These are phyloP conservation scores for Udeniomyces megalosporus DNA, from an alignment of 768 basidiomycete genomes.

Conservation along the genomic window DNA sequence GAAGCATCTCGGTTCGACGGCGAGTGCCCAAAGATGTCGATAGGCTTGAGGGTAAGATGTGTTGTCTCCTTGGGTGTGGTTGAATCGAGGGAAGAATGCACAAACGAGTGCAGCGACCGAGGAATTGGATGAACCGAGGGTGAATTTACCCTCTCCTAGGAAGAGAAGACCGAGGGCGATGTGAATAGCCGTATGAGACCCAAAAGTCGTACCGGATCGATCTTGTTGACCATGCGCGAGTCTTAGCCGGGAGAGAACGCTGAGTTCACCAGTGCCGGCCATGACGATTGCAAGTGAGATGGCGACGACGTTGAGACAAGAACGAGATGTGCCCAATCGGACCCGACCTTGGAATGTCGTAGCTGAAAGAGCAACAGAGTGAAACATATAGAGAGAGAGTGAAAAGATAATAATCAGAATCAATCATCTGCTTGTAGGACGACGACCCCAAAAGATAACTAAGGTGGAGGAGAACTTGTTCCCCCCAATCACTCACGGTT, in stretches of 20 bases:
- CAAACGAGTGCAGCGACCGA: slow-evolving; percentile 78
- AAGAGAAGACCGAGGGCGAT: slow-evolving; percentile 81
- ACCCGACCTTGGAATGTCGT: slow-evolving; percentile 74
- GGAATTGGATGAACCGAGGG: slow-evolving; percentile 77
- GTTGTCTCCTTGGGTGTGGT: slow-evolving; percentile 65
- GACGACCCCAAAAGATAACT: background rate
- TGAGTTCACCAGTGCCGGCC: slow-evolving; percentile 92
- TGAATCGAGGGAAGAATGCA: slow-evolving; percentile 82
- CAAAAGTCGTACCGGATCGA: slow-evolving; percentile 40
- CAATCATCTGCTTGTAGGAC: background rate
- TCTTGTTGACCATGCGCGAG: slow-evolving; percentile 74
- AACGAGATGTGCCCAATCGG: slow-evolving; percentile 67
- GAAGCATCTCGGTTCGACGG: slow-evolving; percentile 83
- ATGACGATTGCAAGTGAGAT: slow-evolving; percentile 81
- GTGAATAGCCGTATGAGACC: slow-evolving; percentile 76
- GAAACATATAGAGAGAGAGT: background rate
- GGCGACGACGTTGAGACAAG: slow-evolving; percentile 73
- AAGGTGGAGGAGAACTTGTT: slow-evolving; percentile 22
- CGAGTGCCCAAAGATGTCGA: slow-evolving; percentile 89
- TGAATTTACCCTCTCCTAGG: slow-evolving; percentile 81
- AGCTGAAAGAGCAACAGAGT: slow-evolving; percentile 35
- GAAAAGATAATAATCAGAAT: background rate
- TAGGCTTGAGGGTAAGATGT: slow-evolving; percentile 79
- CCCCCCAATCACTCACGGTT: too few relatives aligned
- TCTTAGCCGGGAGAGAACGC: slow-evolving; percentile 67